Evolutionary conservation across 1,284 basidiomycete genomes (phyloP).

Genomic region (Hypsizygus ulmarius): DNA sequence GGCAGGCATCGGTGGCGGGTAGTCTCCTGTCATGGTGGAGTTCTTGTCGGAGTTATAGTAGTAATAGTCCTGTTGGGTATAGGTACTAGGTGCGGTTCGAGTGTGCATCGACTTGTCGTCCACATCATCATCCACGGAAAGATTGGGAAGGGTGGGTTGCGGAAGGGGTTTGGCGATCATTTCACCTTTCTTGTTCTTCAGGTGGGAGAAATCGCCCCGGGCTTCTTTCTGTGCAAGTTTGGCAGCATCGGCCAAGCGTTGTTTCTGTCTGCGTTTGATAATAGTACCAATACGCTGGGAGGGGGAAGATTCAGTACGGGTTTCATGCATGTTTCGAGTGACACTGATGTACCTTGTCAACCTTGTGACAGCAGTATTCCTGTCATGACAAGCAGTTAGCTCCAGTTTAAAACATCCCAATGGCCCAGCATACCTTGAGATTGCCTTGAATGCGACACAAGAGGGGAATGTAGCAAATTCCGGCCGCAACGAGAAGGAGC

Average conservation of each 20-base stretch:
- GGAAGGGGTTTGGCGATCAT: constrained; percentile 79
- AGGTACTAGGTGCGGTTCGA: constrained; percentile 53
- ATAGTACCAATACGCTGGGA: constrained; percentile 84
- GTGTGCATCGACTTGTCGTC: constrained; percentile 64
- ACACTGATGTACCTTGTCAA: constrained; percentile 75
- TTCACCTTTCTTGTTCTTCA: constrained; percentile 93
- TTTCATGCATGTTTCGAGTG: constrained; percentile 2
- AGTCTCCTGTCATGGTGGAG: constrained; percentile 35
- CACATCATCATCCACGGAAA: constrained; percentile 80
- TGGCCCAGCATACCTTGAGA: constrained; percentile 62
- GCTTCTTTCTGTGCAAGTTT: constrained; percentile 90
- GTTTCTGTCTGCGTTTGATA: constrained; percentile 89
- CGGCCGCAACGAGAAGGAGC: constrained; percentile 80
- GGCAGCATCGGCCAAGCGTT: constrained; percentile 79
- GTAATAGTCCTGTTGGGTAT: constrained; percentile 55
- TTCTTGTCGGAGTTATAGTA: constrained; percentile 52
- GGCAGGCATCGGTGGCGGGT: constrained; percentile 72
- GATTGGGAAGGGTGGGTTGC: constrained; percentile 94
- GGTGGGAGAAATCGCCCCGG: constrained; percentile 82
- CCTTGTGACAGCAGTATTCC: constrained; percentile 99
- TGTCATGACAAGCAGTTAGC: constrained; percentile 31
- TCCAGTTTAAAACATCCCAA: not conserved
- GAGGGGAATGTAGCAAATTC: constrained; percentile 87
- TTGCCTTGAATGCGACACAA: constrained; percentile 96
- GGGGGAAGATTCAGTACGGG: constrained; percentile 7